A percentile compares a stretch with the other conserved stretches of the same genome.
Evolutionary conservation across 768 basidiomycete species (phyloP).

Genomic region (Auriscalpium orientale): DNA sequence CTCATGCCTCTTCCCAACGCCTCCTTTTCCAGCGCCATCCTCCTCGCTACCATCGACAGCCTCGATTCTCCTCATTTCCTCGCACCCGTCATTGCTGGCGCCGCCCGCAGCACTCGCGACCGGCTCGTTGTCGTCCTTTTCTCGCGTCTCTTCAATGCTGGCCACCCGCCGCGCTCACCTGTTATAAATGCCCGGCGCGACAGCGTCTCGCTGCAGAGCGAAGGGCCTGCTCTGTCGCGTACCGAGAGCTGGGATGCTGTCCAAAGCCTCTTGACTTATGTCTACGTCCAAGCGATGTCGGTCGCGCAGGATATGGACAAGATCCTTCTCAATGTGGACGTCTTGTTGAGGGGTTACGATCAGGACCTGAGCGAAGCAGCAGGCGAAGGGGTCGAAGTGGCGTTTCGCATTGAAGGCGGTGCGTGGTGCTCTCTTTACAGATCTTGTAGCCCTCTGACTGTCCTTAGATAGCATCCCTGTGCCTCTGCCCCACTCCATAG

Average conservation of each 20-base stretch:
- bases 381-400: slow-evolving; percentile 27
- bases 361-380: slow-evolving; percentile 33
- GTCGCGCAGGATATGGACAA: slow-evolving; percentile 61
- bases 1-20: slow-evolving; percentile 14
- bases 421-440: slow-evolving; percentile 9
- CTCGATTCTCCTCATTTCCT: slow-evolving; percentile 51
- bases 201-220: slow-evolving; percentile 6
- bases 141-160: slow-evolving; percentile 47
- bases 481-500: slow-evolving; percentile 13
- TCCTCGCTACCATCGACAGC: slow-evolving; percentile 47
- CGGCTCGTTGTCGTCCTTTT: slow-evolving; percentile 59
- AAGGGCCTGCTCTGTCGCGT: slow-evolving; percentile 25
- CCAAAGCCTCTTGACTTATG: slow-evolving; percentile 70
- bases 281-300: slow-evolving; percentile 82
- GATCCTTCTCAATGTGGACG: slow-evolving; percentile 70
- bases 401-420: slow-evolving; percentile 17
- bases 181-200: not conserved
- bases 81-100: slow-evolving; percentile 42
- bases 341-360: slow-evolving; percentile 58
- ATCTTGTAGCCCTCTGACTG: not conserved
- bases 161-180: slow-evolving; percentile 9
- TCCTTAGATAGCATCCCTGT: slow-evolving; percentile 14
- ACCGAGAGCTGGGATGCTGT: slow-evolving; percentile 55
- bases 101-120: slow-evolving; percentile 37
- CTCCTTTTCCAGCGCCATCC: slow-evolving; percentile 23